Evolutionary conservation across 1,284 basidiomycete species (phyloP), one percentile per base, ranked within the genome.

Genomic region (Rhodotorula sp.): DNA sequence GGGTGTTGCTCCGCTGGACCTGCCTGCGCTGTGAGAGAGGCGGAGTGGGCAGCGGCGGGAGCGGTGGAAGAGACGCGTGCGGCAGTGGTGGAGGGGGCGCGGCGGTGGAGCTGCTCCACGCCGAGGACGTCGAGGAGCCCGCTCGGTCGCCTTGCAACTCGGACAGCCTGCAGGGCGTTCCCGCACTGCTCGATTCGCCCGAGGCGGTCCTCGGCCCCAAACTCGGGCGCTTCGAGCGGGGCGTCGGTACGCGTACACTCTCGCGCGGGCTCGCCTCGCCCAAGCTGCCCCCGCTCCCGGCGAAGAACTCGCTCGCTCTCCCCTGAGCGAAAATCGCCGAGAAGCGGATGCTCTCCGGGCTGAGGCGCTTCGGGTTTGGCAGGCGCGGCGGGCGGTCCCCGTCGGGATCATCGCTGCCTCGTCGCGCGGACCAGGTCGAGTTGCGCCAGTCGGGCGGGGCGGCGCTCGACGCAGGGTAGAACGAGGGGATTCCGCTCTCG

Each of bases 311-410:
- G 37, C 51, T 34, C 53, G 21, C 8, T 1, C 53, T 1, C 19
- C 29, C 21, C 2, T 19, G 32, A 0, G 32, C 62, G 25, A 63
- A 29, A 3, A 58, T n/a, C 3, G 61, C 32, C 37, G 66, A 58
- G 61, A 67, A 67, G 12, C 66, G 66, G 46, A 67, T 62, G 55
- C 61, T 62, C 54, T 62, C 66, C n/a, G 61, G 66, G 34, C 60
- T 58, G 46, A 62, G 61, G 4, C 66, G 66, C 17, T 51, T 25
- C 15, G 46, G 51, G n/a, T 55, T 32, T 34, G 25, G 25, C 29
- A 34, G 39, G 27, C 34, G 37, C 29, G 41, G 46, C 19, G 22
- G 39, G 41, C 41, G 37, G 55, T 57, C 55, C 25, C 36, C 19
- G 19, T n/a, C 41, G 19, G n/a, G 36, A 29, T 54, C 41, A 44